Evolutionary conservation across 108 stramenopile genomes (phyloP), one percentile per base, ranked within the genome.

Genomic region (Bacterosira constricta): DNA sequence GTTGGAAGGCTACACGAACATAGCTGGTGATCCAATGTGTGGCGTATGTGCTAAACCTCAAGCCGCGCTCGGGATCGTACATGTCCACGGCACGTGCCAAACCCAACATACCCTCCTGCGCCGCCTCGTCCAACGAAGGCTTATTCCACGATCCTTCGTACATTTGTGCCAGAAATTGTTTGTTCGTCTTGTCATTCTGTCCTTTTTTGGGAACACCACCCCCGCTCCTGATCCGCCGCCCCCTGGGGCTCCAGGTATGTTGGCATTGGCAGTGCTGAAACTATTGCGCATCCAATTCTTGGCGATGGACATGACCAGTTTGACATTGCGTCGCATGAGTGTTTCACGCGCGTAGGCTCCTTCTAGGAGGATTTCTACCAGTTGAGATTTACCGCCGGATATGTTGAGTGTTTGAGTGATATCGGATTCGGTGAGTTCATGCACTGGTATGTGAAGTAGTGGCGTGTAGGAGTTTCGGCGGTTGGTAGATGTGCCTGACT

Each of bases 81-180:
- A 85, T 85, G 60, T 94, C 92, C 17, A 85, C 90, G 0, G 95
- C 95, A 20, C 75, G 73, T 6, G 88, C 84, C 29, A 96, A 59
- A 0, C 95, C 95, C 11, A 92, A 15, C 37, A 91, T 85, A 0
- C 91, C 95, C 77, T 93, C 91, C 63, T 96, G 95, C 17, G 92
- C 80, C 1, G 89, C 89, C 60, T 96, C 95, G 42, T 95, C 91
- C 39, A 92, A 63, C 29, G 71, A 68, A 9, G 92, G 90, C 59
- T 79, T 61, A 75, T 74, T 76, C 78, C 80, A 80, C 2, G 71
- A 62, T 15, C 86, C 85, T 15, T 79, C 68, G 64, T 84, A 85
- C 39, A 84, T 68, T 23, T 71, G 70, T 1, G 66, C 25, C 32
- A 75, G 47, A 15, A 54, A 61, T 34, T 47, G 21, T 12, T 44